Conservation (phyloP, 768 basidiomycete species). For the Pholiota microspora region DNA sequence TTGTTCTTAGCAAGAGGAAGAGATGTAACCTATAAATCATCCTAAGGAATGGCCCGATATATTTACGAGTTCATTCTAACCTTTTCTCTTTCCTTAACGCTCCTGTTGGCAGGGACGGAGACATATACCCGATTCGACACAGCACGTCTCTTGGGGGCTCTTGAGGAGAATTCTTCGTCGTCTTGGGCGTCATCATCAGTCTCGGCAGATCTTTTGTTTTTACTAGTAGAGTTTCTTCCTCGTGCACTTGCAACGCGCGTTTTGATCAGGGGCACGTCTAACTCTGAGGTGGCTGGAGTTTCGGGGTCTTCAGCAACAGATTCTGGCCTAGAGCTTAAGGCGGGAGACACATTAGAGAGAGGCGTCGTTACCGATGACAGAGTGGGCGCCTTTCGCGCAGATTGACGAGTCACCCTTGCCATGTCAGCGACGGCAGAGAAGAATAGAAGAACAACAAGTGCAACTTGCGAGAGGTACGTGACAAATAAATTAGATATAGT, state of each 20-base stretch:
- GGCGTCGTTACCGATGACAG: conserved; percentile 35
- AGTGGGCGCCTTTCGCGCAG: conserved; percentile 23
- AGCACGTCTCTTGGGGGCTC: conserved; percentile 34
- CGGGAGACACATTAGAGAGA: conserved; percentile 45
- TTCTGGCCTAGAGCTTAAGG: conserved; percentile 48
- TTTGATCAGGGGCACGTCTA: conserved; percentile 20
- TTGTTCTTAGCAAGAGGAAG: conserved; percentile 22
- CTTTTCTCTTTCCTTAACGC: conserved; percentile 24
- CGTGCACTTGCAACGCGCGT: conserved; percentile 18
- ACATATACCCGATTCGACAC: conserved; percentile 32
- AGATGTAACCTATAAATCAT: conserved; percentile 8
- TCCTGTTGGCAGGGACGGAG: conserved; percentile 26
- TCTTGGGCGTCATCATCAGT: conserved; percentile 22
- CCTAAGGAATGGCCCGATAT: background rate
- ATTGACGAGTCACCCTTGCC: conserved; percentile 33
- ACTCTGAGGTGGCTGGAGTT: conserved; percentile 57
- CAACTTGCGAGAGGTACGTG: conserved; percentile 22
- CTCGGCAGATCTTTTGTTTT: conserved; percentile 25
- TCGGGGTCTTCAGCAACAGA: conserved; percentile 33
- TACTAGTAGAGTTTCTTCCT: conserved; percentile 11
- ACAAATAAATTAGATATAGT: conserved; percentile 29
- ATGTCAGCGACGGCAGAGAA: conserved; percentile 18
- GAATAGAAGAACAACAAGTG: conserved; percentile 21
- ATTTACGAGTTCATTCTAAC: conserved; percentile 10
- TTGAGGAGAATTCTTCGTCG: conserved; percentile 21